Evolutionary conservation across 768 basidiomycete species (phyloP).

Genomic region (Tricholoma sp.): DNA sequence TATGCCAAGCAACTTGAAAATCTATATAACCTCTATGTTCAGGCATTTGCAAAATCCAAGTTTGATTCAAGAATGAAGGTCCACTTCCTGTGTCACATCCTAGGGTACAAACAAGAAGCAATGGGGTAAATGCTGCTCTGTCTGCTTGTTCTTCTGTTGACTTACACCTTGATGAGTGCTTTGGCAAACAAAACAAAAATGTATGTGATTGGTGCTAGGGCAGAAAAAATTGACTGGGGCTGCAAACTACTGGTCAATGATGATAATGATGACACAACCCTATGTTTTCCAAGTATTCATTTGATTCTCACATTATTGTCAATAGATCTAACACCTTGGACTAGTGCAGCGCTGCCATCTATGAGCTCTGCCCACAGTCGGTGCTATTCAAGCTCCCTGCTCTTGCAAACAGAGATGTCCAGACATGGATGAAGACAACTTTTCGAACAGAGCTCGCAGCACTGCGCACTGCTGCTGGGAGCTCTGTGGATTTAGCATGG

Average conservation of each 20-base stretch:
- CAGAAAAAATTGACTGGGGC: too few species aligned
- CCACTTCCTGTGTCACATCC: too few species aligned
- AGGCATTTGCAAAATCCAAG: constrained; percentile 11
- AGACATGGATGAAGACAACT: too few species aligned
- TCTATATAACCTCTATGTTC: constrained; percentile 12
- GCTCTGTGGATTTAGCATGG: too few species aligned
- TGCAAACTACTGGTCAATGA: too few species aligned
- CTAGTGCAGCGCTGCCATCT: constrained; percentile 9
- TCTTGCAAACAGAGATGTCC: too few species aligned
- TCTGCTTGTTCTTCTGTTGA: background rate
- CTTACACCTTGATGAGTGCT: background rate
- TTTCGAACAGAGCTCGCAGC: background rate
- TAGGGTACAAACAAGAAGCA: too few species aligned
- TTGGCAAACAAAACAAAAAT: too few species aligned
- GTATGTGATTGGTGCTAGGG: too few species aligned
- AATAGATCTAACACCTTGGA: background rate
- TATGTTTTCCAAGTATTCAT: constrained; percentile 15
- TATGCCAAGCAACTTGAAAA: too few species aligned
- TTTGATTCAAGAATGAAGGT: too few species aligned
- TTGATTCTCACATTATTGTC: background rate
- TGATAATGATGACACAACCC: constrained; percentile 14
- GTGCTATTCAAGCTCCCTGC: too few species aligned
- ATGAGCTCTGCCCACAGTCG: constrained; percentile 5
- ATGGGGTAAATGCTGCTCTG: constrained; percentile 17
- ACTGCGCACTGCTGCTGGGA: background rate